Conservation (phyloP, 257 asterid genomes). For the Nicotiana paniculata region DNA sequence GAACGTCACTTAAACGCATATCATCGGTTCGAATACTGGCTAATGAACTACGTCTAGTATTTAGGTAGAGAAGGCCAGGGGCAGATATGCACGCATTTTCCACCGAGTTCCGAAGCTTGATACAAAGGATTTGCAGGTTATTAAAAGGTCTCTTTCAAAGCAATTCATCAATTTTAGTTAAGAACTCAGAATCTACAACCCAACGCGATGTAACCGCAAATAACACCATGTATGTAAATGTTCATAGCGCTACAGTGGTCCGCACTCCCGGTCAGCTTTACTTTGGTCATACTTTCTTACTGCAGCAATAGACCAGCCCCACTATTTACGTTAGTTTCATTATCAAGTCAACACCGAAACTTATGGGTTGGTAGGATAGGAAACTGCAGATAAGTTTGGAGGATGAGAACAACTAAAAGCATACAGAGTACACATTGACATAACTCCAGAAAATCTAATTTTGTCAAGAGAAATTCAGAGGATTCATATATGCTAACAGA, state of each 20-base stretch:
- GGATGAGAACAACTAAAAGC: not conserved
- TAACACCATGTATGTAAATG: not conserved
- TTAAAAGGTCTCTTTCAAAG: not conserved
- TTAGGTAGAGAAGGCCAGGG: not conserved
- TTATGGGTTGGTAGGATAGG: not conserved
- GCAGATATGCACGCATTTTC: not conserved
- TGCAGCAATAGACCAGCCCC: not conserved
- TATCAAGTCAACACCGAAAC: not conserved
- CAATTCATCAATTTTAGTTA: not conserved
- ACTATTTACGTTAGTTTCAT: not conserved
- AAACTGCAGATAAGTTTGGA: not conserved
- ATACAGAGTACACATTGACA: not conserved
- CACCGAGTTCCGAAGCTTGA: not conserved
- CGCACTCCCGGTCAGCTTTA: not conserved
- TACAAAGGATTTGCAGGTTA: not conserved
- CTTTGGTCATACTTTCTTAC: not conserved
- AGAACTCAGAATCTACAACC: not conserved
- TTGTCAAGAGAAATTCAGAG: not conserved
- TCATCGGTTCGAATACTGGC: not conserved
- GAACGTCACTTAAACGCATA: not conserved
- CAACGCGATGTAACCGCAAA: not conserved
- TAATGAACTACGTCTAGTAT: not conserved
- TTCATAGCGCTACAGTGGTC: not conserved
- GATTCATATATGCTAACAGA: not conserved
- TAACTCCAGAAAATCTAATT: not conserved